Base-by-base conservation (phyloP, 2,329 filamentous ascomycete genomes). In the Penicillium sp. region DNA sequence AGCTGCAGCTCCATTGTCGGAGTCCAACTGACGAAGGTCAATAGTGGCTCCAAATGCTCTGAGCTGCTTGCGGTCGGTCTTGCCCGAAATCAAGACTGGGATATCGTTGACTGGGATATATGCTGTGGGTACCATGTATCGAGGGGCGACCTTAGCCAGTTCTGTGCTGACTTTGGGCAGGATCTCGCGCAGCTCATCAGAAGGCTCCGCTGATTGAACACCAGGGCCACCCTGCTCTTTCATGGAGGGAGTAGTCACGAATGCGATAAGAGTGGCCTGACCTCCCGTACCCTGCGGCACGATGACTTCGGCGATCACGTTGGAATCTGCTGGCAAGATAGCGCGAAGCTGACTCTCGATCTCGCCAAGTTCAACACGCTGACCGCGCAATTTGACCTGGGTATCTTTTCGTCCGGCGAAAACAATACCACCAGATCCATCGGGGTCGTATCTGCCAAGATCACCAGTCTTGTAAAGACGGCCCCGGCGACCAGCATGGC, bases 251-350 rank as follows among this genome's bases (percentile, higher is more conserved):
- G 60, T 58, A 5, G 70, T 64, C 47, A 73, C 55, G 31, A 74
- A 74, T 16, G 69, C 70, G 0, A 74, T 69, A 21, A 74, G 58
- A 1, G 65, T 72, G 3, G 67, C 55, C 44, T 74, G 70, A 2
- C 66, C 62, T 0, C 68, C 65, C 13, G 65, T 59, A 7, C 62
- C 65, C n/a, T 67, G 63, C 3, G 71, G 68, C 2, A 59, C 61
- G 62, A 84, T 79, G 13, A 84, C 79, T 61, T 84, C 82, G 2
- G 75, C 78, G 26, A 81, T 78, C 0, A 82, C 72, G 3, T 75
- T 76, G 11, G 68, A 57, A 7, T 69, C 67, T 1, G 68, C 57
- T 7, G 68, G 67, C n/a, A 75, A 56, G 39, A 66, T 58, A 13
- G 61, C 65, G 35, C 63, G 66, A 16, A 74, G 62, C 21, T 74